Evolutionary conservation across 768 basidiomycete genomes (phyloP).

Genomic region (Coprinopsis marcescibilis): DNA sequence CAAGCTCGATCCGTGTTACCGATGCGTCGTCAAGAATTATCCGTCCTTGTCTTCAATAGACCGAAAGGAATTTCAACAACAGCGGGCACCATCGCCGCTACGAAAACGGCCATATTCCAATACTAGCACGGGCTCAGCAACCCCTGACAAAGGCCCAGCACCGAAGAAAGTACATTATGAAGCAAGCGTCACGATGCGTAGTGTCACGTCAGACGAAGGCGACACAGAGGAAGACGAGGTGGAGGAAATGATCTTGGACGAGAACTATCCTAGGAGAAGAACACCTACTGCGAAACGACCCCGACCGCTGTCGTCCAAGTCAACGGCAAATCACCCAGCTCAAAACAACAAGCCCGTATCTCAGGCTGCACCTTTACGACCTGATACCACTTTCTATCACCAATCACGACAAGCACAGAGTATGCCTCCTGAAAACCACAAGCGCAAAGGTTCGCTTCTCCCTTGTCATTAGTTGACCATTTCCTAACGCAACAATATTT

Average conservation of each 20-base stretch:
- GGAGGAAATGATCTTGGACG: slow-evolving; percentile 44
- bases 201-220: slow-evolving; percentile 11
- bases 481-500: no score
- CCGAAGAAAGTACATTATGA: slow-evolving; percentile 11
- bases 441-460: slow-evolving; percentile 43
- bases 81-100: slow-evolving; percentile 11
- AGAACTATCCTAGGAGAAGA: slow-evolving; percentile 27
- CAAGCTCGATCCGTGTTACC: slow-evolving; percentile 73
- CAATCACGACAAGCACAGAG: slow-evolving; percentile 15
- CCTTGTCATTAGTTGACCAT: background rate
- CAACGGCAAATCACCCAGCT: background rate
- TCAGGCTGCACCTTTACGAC: slow-evolving; percentile 3
- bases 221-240: slow-evolving; percentile 39
- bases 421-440: slow-evolving; percentile 25
- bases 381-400: slow-evolving; percentile 15
- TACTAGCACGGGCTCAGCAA: background rate
- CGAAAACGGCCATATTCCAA: slow-evolving; percentile 11
- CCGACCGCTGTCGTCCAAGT: background rate
- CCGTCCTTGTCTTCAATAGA: slow-evolving; percentile 34
- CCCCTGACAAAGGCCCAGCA: background rate
- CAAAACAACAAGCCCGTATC: slow-evolving; percentile 1
- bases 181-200: slow-evolving; percentile 7
- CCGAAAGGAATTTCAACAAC: slow-evolving; percentile 15
- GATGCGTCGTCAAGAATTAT: slow-evolving; percentile 48
- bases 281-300: background rate